Percentiles rank a stretch among this genome's conserved stretches.
These are phyloP conservation scores for Dendrocalamus latiflorus DNA, from an alignment of 202 grass and related monocot species.

Conservation along the genomic window DNA sequence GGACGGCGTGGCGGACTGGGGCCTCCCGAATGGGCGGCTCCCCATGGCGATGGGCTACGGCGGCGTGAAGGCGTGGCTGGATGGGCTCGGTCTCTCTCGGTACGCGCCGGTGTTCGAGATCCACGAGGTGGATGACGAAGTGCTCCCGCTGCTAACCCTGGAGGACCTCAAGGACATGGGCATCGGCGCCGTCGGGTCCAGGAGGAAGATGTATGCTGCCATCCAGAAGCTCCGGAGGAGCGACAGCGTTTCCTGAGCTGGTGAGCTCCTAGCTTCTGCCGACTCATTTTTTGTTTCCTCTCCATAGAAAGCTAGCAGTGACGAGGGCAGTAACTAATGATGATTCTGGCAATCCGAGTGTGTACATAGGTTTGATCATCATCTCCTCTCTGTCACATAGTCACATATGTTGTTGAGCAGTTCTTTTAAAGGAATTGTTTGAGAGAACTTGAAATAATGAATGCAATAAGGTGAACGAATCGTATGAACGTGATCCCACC, in stretches of 20 bases:
- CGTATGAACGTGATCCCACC: neutral
- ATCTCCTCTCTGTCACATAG: constrained; percentile 4
- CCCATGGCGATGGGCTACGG: constrained; percentile 27
- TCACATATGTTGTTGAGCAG: neutral
- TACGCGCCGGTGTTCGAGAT: constrained; percentile 79
- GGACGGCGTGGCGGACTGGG: constrained; percentile 64
- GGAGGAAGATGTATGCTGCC: constrained; percentile 73
- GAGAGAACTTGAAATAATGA: constrained; percentile 18
- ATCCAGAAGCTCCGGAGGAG: constrained; percentile 65
- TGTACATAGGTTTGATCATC: constrained; percentile 30
- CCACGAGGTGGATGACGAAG: constrained; percentile 83
- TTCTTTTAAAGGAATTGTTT: constrained; percentile 18
- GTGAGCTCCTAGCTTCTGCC: constrained; percentile 32
- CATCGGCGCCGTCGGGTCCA: constrained; percentile 75
- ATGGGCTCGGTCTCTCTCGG: constrained; percentile 55
- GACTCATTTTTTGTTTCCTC: constrained; percentile 14
- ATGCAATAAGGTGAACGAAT: constrained; percentile 9
- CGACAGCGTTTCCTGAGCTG: constrained; percentile 37
- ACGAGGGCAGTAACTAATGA: neutral
- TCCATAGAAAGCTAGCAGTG: constrained; percentile 2
- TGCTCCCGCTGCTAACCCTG: constrained; percentile 73
- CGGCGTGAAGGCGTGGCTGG: constrained; percentile 56
- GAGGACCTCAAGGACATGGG: constrained; percentile 97
- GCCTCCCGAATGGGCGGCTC: constrained; percentile 47
- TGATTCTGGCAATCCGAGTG: neutral